These are phyloP conservation scores for Parascedosporium putredinis DNA, from an alignment of 2,329 filamentous ascomycete species.

Conservation along the genomic window DNA sequence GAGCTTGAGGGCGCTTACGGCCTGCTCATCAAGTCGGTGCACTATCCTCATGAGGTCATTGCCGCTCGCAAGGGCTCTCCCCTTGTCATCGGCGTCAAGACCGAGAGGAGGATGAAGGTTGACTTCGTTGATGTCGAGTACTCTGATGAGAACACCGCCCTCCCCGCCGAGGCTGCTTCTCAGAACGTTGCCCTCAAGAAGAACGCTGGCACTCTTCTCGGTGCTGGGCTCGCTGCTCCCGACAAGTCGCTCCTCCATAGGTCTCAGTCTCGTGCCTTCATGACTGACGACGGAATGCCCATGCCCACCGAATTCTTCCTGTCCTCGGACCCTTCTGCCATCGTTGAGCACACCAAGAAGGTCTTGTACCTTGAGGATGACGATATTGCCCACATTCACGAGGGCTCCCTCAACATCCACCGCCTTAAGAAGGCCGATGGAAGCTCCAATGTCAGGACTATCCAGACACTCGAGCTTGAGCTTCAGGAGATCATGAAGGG, in stretches of 20 bases:
- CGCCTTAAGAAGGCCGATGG: constrained; percentile 94
- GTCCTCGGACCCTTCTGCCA: constrained; percentile 94
- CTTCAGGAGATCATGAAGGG: constrained; percentile 99
- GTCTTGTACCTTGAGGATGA: constrained; percentile 99
- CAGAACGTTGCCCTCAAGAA: constrained; percentile 98
- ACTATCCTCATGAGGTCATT: constrained; percentile 96
- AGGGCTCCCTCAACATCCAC: constrained; percentile 98
- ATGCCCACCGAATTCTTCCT: constrained; percentile 99
- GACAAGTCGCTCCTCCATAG: constrained; percentile 98
- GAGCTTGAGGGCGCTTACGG: constrained; percentile 97
- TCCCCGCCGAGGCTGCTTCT: constrained; percentile 86
- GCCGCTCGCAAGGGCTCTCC: constrained; percentile 97
- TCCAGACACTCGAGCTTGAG: constrained; percentile 97
- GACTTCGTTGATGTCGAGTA: constrained; percentile 99
- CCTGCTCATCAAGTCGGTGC: constrained; percentile 93
- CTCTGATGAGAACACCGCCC: constrained; percentile 69
- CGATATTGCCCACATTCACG: constrained; percentile 98
- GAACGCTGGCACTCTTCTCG: constrained; percentile 56
- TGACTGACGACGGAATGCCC: constrained; percentile 95
- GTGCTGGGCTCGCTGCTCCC: constrained; percentile 63
- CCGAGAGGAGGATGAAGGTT: constrained; percentile 98
- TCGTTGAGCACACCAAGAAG: constrained; percentile 99
- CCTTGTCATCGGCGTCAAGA: constrained; percentile 89
- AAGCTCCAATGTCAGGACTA: constrained; percentile 91
- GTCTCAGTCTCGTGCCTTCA: constrained; percentile 96